Base-by-base conservation (phyloP, 192 early-diverging fungal genomes). In the Coemansia pectinata region DNA sequence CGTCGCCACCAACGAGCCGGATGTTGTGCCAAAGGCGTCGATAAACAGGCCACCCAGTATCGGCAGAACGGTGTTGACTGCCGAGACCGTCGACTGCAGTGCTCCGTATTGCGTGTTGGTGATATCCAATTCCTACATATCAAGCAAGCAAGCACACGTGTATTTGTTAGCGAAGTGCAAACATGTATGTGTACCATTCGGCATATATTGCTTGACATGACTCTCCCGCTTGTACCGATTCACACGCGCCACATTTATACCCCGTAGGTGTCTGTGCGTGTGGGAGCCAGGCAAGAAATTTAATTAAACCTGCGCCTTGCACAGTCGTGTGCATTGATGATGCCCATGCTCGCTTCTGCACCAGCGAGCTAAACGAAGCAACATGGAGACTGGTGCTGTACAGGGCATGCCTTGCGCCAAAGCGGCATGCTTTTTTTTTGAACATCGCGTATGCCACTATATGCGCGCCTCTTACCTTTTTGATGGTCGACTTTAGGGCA, bases 401-500 rank as follows among this genome's bases (percentile, higher is more conserved):
- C 63, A 41, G 40, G 41, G 21, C 34, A 66, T 23, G 50, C 19
- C 50, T 19, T 29, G 5, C 53, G 41, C 15, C 19, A 15, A 12
- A 5, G 27, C 3, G 21, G n/a, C 8, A 50, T 50, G 19, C 10
- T 6, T 23, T 17, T 23, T 17, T 21, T 4, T 34, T 14, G 55
- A 58, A 17, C 31, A 55, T 29, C 52, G 12, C 25, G 52, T 55
- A 29, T 27, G 27, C 52, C 23, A 58, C 29, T 58, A 31, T 58
- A 58, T 58, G 55, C 31, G 27, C 29, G 65, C 65, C 29, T 40
- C 65, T 69, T 87, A 90, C 91, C 84, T 91, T 86, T 66, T 92
- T 93, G 48, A 93, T 78, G 9, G 89, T 91, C 50, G 87, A 86
- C 63, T 93, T 93, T 69, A 93, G 72, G 10, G 90, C 89, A 4